These are phyloP conservation scores for Nicotiana tabacum DNA, from an alignment of 257 asterid genomes.

Conservation along the genomic window DNA sequence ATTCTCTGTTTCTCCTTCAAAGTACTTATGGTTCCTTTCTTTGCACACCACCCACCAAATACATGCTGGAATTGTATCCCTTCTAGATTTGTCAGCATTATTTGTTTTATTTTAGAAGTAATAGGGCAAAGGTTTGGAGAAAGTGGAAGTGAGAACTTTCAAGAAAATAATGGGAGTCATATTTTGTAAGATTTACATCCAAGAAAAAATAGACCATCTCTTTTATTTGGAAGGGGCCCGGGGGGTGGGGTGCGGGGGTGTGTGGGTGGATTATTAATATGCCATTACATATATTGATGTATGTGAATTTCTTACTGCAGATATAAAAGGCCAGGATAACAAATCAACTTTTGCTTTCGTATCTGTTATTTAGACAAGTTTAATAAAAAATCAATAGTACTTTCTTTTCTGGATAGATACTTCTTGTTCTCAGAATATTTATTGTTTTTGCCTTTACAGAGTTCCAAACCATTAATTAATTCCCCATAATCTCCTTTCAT, in stretches of 20 bases:
- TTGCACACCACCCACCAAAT: background rate
- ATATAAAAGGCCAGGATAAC: background rate
- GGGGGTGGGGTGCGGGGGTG: background rate
- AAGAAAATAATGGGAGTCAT: background rate
- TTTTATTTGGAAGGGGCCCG: background rate
- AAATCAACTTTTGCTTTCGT: background rate
- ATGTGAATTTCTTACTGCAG: background rate
- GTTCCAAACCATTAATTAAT: background rate
- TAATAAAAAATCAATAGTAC: background rate
- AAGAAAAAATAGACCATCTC: background rate
- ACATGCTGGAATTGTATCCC: conserved; percentile 1
- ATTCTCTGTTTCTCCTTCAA: background rate
- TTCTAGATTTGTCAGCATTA: background rate
- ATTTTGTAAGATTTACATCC: conserved; percentile 2
- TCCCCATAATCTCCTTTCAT: background rate
- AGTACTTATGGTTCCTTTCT: background rate
- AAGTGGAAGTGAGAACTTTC: background rate
- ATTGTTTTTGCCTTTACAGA: background rate
- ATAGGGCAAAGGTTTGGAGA: background rate
- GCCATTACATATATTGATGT: background rate
- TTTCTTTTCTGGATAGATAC: background rate
- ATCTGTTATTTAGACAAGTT: background rate
- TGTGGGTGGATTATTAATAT: background rate
- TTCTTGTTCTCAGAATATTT: background rate
- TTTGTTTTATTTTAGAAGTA: background rate